These are phyloP conservation scores for Phlebiopsis flavidoalba DNA, from an alignment of 768 basidiomycete species.

Conservation along the genomic window DNA sequence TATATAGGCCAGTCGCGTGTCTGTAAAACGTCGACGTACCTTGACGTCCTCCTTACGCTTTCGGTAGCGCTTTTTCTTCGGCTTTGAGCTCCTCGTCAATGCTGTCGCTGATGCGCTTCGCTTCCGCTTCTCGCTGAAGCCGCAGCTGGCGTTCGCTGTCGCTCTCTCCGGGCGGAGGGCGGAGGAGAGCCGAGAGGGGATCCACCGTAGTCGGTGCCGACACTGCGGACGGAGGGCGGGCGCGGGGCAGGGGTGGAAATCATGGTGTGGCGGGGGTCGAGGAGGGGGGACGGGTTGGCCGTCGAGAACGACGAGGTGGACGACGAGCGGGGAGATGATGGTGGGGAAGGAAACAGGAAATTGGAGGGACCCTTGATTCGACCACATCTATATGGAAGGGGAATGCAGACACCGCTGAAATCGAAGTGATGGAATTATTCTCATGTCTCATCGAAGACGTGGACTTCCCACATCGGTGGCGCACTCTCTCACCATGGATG, in stretches of 20 bases:
- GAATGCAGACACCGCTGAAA: constrained; percentile 1
- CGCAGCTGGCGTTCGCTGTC: constrained; percentile 57
- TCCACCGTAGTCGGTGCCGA: constrained; percentile 49
- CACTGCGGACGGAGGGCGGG: constrained; percentile 65
- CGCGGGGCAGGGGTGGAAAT: constrained; percentile 36
- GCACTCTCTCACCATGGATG: neutral
- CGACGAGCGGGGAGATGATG: constrained; percentile 11
- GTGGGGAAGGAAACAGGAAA: constrained; percentile 6
- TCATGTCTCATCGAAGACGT: neutral
- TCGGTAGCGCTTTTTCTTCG: constrained; percentile 61
- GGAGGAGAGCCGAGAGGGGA: constrained; percentile 62
- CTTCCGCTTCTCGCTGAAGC: constrained; percentile 64
- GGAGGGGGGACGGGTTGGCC: constrained; percentile 17
- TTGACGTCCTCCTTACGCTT: constrained; percentile 72
- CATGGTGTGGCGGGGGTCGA: constrained; percentile 5
- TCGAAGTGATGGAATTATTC: constrained; percentile 10
- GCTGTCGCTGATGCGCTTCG: constrained; percentile 69
- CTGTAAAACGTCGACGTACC: constrained; percentile 30
- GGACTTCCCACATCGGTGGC: neutral
- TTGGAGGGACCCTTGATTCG: neutral
- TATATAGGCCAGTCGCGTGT: neutral
- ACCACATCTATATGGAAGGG: constrained; percentile 3
- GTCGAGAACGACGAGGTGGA: constrained; percentile 11
- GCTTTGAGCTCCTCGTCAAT: constrained; percentile 77
- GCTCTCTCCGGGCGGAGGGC: constrained; percentile 62